Evolutionary conservation across 1,284 basidiomycete species (phyloP), one percentile per base, ranked within the genome.

Genomic region (Rhodotorula sp.): DNA sequence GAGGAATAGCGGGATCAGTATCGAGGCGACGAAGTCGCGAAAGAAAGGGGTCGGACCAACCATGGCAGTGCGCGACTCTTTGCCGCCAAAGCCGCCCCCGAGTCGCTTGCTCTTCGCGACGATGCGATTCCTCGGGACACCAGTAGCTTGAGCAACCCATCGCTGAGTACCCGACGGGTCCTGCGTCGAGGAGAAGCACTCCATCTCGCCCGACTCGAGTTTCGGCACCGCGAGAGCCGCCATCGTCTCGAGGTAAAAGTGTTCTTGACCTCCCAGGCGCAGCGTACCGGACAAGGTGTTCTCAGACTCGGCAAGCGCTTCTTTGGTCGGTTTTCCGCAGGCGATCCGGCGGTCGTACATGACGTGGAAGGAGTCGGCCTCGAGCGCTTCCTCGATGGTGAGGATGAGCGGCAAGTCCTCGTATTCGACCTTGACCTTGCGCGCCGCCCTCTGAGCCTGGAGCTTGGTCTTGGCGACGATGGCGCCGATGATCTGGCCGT

Each of bases 41-140:
- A 6, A 34, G 34, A 4, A 48, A 34, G 14, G 23, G 39, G 0
- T 5, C 31, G 20, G 20, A 23, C 63, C 29, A 2, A 69, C 67
- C 67, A 74, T 67, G 1, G 70, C 52, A 3, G 69, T 68, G 6
- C 79, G 61, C 16, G 76, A 76, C 70, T 82, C 81, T 56, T 81
- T 81, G 10, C 81, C 81, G 2, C 81, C 81, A 46, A 81, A 82
- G 0, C 81, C 81, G 29, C 81, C 81, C 8, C 81, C 81, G 26
- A 82, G 65, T 5, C 81, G 78, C 75, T 82, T 82, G 54, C 75
- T 75, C 20, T 78, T 75, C 5, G 78, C 77, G 20, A 79, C 75
- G 31, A 81, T 75, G 18, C 81, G 78, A 61, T 81, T 82, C 56
- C 78, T 76, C 31, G 81, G 79, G 7, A 81, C 78, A 18, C 80